These are phyloP conservation scores for Rhodomyrtus psidioides DNA, from an alignment of 441 rosid genomes.

Conservation along the genomic window DNA sequence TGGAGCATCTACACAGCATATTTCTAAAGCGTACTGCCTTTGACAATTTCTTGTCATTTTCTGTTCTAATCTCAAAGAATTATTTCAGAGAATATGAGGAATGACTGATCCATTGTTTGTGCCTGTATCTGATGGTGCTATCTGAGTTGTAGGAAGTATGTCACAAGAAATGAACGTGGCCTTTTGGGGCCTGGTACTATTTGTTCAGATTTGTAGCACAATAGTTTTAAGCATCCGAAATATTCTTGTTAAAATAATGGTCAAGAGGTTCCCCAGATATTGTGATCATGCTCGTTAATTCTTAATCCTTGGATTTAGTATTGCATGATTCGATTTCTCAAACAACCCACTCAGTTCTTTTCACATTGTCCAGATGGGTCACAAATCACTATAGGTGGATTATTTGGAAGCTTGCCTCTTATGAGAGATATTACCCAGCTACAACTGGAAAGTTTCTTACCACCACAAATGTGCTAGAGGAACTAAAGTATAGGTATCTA, in stretches of 20 bases:
- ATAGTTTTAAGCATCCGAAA: neutral
- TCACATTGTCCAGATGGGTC: constrained; percentile 60
- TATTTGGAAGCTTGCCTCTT: constrained; percentile 91
- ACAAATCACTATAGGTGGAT: constrained; percentile 89
- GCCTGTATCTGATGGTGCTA: neutral
- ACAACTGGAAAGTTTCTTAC: constrained; percentile 7
- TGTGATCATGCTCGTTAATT: neutral
- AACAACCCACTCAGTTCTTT: neutral
- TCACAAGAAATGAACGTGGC: neutral
- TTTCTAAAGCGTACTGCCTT: constrained; percentile 53
- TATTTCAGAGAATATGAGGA: neutral
- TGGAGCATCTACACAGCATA: constrained; percentile 60
- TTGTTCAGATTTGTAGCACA: neutral
- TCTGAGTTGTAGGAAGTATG: neutral
- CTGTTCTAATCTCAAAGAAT: neutral
- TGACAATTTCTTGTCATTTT: neutral
- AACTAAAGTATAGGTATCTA: constrained; percentile 13
- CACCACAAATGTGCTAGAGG: constrained; percentile 12
- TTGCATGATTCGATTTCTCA: neutral
- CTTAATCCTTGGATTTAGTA: neutral
- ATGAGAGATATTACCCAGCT: constrained; percentile 25
- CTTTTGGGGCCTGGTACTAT: neutral
- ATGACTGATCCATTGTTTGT: neutral
- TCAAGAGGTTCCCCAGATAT: neutral
- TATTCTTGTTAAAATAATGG: neutral